phyloP scores from a whole-genome alignment of 768 basidiomycete genomes.

The Tulasnella sp. region DNA sequence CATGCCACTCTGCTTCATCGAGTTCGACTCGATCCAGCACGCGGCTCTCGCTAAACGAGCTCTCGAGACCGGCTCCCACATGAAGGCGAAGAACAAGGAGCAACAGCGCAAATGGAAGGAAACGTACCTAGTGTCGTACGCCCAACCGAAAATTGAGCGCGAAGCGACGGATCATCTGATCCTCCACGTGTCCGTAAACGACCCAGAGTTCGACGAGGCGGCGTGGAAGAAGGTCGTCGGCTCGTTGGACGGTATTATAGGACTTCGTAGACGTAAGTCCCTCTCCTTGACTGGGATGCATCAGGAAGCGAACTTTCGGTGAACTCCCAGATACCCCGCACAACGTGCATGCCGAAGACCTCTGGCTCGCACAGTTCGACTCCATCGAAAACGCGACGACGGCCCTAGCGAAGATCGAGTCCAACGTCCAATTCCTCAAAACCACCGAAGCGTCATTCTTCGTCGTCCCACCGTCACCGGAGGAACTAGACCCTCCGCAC shows the following conservation, averaged over 20 bases:
- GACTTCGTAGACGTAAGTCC: background rate
- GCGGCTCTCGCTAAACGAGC: background rate
- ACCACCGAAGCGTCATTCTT: background rate
- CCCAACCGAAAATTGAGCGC: background rate
- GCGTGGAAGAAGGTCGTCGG: background rate
- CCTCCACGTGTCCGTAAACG: background rate
- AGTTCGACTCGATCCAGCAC: background rate
- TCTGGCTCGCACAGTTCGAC: background rate
- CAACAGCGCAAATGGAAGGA: background rate
- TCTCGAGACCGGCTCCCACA: background rate
- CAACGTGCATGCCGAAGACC: background rate
- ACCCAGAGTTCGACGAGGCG: background rate
- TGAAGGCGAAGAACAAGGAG: too few species aligned
- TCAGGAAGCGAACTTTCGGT: background rate
- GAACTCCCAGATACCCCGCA: background rate
- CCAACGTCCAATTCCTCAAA: background rate
- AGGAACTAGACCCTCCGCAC: background rate
- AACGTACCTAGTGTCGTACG: background rate
- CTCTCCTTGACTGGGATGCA: background rate
- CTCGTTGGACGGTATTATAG: background rate
- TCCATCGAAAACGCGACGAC: background rate
- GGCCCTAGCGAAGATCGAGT: background rate
- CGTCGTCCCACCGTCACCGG: background rate
- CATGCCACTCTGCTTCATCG: background rate
- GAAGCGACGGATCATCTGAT: background rate